phyloP scores from a whole-genome alignment of 2,329 filamentous ascomycete genomes.

The Juglanconis sp. region DNA sequence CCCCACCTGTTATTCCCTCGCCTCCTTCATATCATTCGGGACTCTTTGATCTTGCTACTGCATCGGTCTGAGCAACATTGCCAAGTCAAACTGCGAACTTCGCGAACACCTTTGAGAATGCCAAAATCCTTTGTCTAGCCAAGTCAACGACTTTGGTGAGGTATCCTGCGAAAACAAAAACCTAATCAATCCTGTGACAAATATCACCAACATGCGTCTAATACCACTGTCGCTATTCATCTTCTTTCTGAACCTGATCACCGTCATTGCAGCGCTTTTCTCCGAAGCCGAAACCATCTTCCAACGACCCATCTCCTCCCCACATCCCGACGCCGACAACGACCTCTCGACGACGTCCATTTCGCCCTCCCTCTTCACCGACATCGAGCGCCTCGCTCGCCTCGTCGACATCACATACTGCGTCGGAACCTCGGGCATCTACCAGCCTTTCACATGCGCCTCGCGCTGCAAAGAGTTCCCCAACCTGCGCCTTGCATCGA shows the following conservation, averaged over 20 bases:
- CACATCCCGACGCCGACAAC: not conserved
- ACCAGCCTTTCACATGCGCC: constrained; percentile 77
- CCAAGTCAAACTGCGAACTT: not conserved
- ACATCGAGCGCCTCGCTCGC: constrained; percentile 83
- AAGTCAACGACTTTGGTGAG: constrained; percentile 14
- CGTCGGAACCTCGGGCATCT: constrained; percentile 78
- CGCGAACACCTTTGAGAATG: constrained; percentile 8
- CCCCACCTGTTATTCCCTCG: not conserved
- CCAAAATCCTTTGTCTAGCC: not conserved
- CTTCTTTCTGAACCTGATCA: not conserved
- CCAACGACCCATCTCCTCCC: constrained; percentile 9
- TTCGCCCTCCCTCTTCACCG: constrained; percentile 66
- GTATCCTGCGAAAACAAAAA: not conserved
- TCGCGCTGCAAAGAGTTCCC: constrained; percentile 85
- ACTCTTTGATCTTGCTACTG: not conserved
- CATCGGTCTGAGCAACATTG: not conserved
- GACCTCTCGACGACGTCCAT: constrained; percentile 31
- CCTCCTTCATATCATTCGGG: not conserved
- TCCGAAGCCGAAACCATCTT: not conserved
- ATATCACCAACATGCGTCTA: constrained; percentile 10
- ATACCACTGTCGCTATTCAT: not conserved
- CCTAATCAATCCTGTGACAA: not conserved
- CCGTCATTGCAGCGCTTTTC: constrained; percentile 6
- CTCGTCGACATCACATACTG: constrained; percentile 95
- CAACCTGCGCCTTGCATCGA: constrained; percentile 71